These are phyloP conservation scores for Fomitopsis schrenkii DNA, from an alignment of 1,284 basidiomycete genomes.

Conservation along the genomic window DNA sequence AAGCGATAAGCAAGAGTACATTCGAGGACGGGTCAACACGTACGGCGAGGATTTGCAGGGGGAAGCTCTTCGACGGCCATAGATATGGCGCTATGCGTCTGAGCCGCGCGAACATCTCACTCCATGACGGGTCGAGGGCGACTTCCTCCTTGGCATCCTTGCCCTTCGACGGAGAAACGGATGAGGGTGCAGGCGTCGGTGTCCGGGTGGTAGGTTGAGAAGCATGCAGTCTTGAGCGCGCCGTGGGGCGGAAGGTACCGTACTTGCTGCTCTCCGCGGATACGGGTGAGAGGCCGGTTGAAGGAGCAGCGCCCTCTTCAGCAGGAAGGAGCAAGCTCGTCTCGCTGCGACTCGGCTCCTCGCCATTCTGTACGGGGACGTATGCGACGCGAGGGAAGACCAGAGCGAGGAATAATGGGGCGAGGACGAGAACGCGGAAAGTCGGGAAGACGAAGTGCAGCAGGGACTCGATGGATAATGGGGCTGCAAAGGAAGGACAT, in stretches of 20 bases:
- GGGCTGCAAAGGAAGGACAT: constrained; percentile 15
- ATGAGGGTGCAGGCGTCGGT: constrained; percentile 57
- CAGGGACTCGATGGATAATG: constrained; percentile 38
- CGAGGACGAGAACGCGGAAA: constrained; percentile 59
- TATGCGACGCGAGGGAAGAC: constrained; percentile 58
- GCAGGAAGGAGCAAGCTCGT: constrained; percentile 52
- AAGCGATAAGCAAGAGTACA: constrained; percentile 9
- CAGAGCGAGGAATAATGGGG: constrained; percentile 54
- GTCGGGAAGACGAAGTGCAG: constrained; percentile 61
- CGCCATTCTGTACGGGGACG: constrained; percentile 41
- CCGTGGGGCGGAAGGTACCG: constrained; percentile 59
- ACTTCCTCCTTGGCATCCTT: constrained; percentile 51
- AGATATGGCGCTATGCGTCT: constrained; percentile 71
- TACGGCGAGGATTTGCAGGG: constrained; percentile 72
- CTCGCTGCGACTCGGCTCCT: constrained; percentile 39
- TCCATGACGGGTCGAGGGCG: constrained; percentile 61
- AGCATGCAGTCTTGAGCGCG: constrained; percentile 43
- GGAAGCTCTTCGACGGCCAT: constrained; percentile 69
- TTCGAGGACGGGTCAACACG: constrained; percentile 18
- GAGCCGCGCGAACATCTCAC: constrained; percentile 55
- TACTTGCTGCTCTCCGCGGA: constrained; percentile 57
- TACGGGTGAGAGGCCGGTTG: constrained; percentile 43
- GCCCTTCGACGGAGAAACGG: constrained; percentile 28
- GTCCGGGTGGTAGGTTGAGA: constrained; percentile 56
- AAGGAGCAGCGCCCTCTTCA: constrained; percentile 35